Evolutionary conservation across 257 asterid genomes (phyloP).

Genomic region (Lycium ferocissimum): DNA sequence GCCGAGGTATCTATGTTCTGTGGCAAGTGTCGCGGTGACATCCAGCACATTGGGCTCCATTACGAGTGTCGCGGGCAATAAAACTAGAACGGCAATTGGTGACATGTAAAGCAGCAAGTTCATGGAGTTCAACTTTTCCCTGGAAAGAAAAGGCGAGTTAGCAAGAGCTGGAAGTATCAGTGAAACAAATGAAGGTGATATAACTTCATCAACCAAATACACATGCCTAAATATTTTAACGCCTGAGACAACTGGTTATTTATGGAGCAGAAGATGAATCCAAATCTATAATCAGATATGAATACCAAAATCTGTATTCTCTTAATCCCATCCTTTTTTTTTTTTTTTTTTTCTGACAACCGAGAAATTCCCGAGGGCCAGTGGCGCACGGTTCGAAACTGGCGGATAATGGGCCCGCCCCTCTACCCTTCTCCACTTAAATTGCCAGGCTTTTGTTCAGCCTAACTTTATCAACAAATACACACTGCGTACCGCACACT

Average conservation of each 20-base stretch:
- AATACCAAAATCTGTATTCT: not conserved
- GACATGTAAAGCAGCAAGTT: conserved; percentile 96
- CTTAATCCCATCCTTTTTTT: not conserved
- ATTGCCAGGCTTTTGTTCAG: no score
- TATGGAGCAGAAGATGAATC: not conserved
- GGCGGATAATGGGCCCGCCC: not conserved
- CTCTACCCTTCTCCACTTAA: not conserved
- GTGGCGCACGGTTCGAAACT: not conserved
- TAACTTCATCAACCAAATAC: not conserved
- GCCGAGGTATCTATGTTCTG: conserved; percentile 66
- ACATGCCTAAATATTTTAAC: not conserved
- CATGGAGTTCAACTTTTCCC: conserved; percentile 98
- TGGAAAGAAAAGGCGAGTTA: conserved; percentile 38
- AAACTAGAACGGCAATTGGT: conserved; percentile 81
- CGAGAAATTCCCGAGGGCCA: not conserved
- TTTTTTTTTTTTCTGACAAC: not conserved
- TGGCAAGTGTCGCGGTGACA: conserved; percentile 62
- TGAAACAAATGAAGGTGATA: not conserved
- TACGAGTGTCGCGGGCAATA: conserved; percentile 73
- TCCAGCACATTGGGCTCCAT: conserved; percentile 86
- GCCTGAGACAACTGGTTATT: not conserved
- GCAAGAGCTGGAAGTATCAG: not conserved
- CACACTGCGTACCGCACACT: not conserved
- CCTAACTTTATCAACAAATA: not conserved
- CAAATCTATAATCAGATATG: not conserved